Evolutionary conservation across 2,329 filamentous ascomycete species (phyloP).

Genomic region (Tolypocladium guangdongense): DNA sequence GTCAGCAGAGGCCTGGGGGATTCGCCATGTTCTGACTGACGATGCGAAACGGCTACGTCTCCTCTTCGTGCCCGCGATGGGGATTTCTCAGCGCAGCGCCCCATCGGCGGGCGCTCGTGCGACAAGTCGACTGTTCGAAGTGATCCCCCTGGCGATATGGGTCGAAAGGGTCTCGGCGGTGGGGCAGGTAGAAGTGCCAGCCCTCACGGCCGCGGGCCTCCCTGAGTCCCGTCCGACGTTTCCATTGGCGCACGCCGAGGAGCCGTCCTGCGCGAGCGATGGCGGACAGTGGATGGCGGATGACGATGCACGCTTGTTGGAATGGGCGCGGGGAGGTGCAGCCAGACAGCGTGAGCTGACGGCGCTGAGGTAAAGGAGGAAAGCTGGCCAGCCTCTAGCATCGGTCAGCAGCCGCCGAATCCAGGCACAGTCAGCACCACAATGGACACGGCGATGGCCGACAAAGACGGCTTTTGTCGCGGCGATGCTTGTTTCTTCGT

Average conservation of each 20-base stretch:
- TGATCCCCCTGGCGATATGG: background rate
- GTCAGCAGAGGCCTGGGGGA: too few species aligned
- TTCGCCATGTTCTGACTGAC: too few species aligned
- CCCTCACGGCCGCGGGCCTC: background rate
- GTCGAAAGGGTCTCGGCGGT: background rate
- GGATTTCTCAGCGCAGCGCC: background rate
- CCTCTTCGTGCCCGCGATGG: background rate
- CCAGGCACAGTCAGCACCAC: too few species aligned
- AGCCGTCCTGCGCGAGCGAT: background rate
- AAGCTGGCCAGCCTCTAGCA: background rate
- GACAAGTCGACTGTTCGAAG: background rate
- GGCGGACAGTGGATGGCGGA: too few species aligned
- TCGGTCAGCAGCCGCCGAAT: background rate
- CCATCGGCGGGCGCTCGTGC: background rate
- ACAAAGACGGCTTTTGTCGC: background rate
- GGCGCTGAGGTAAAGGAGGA: background rate
- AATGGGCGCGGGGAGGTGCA: background rate
- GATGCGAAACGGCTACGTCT: too few species aligned
- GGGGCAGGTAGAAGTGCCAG: background rate
- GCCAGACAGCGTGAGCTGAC: background rate
- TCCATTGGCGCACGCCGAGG: background rate
- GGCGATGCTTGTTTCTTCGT: too few species aligned
- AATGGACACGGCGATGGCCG: too few species aligned
- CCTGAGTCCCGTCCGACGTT: background rate
- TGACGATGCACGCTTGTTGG: background rate